phyloP scores from a whole-genome alignment of 192 early-diverging fungal species.

The Entomortierella lignicola region DNA sequence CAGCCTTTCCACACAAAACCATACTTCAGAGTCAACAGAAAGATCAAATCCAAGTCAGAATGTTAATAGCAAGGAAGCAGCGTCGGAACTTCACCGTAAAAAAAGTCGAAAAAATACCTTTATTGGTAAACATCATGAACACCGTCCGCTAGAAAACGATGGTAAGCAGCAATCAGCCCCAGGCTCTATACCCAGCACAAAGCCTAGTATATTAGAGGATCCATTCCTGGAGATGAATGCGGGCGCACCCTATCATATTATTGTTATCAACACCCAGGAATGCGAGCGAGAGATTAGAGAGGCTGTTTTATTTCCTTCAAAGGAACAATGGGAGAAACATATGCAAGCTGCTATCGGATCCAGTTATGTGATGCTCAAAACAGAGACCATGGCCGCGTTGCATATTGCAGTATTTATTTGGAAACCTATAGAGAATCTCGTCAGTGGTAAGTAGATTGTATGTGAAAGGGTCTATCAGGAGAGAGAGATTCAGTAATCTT shows the following conservation, averaged over 20 bases:
- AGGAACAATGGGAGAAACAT: slow-evolving; percentile 58
- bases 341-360: slow-evolving; percentile 51
- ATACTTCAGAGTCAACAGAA: too few species aligned
- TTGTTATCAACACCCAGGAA: slow-evolving; percentile 67
- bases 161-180: background rate
- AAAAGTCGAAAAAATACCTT: too few species aligned
- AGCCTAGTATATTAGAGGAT: slow-evolving; percentile 8
- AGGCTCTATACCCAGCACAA: too few species aligned
- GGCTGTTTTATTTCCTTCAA: slow-evolving; percentile 62
- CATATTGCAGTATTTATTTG: slow-evolving; percentile 64
- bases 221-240: slow-evolving; percentile 37
- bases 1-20: too few species aligned
- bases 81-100: too few species aligned
- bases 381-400: slow-evolving; percentile 64
- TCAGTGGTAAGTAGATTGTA: slow-evolving; percentile 44
- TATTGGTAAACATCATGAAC: too few species aligned
- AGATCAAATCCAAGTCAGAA: too few species aligned
- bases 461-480: too few species aligned
- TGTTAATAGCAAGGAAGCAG: too few species aligned
- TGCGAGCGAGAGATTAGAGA: slow-evolving; percentile 67
- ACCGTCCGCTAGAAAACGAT: too few species aligned
- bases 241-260: slow-evolving; percentile 60
- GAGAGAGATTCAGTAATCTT: too few species aligned
- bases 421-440: slow-evolving; percentile 51
- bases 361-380: slow-evolving; percentile 58